phyloP scores from a whole-genome alignment of 257 asterid genomes.

The Petrea volubilis region DNA sequence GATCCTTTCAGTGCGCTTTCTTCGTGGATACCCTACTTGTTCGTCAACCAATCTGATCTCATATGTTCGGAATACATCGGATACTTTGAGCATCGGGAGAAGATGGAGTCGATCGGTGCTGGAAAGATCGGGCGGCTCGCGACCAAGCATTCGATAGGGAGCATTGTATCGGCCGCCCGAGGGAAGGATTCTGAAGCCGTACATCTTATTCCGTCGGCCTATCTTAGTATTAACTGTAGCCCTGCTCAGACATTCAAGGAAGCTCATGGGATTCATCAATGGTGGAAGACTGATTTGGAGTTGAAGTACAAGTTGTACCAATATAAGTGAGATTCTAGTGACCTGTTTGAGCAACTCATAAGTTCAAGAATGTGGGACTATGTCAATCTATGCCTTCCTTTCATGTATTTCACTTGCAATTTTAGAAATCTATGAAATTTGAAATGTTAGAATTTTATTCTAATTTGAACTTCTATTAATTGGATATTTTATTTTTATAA shows the following conservation, averaged over 20 bases:
- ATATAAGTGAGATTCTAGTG: constrained; percentile 25
- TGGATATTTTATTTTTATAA: too few species aligned
- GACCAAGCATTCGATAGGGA: constrained; percentile 56
- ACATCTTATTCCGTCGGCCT: constrained; percentile 67
- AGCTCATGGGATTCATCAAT: constrained; percentile 66
- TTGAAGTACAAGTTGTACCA: constrained; percentile 40
- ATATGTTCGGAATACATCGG: constrained; percentile 61
- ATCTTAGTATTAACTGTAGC: constrained; percentile 38
- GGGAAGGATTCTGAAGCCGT: constrained; percentile 54
- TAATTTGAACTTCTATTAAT: too few species aligned
- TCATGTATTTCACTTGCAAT: not conserved
- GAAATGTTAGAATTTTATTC: too few species aligned
- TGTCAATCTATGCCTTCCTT: not conserved
- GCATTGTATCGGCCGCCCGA: constrained; percentile 38
- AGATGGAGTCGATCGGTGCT: constrained; percentile 47
- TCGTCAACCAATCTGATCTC: constrained; percentile 51
- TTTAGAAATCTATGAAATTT: too few species aligned
- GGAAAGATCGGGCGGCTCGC: constrained; percentile 58
- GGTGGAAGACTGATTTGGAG: constrained; percentile 62
- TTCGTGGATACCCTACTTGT: constrained; percentile 64
- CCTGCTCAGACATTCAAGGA: constrained; percentile 33
- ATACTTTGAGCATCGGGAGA: constrained; percentile 61
- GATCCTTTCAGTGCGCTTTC: constrained; percentile 40
- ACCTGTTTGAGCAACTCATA: not conserved
- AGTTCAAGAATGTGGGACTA: not conserved